A percentile compares a stretch with the other conserved stretches of the same genome.
Conservation (phyloP, 371 early-diverging fungal species). For the Actinomucor elegans region DNA sequence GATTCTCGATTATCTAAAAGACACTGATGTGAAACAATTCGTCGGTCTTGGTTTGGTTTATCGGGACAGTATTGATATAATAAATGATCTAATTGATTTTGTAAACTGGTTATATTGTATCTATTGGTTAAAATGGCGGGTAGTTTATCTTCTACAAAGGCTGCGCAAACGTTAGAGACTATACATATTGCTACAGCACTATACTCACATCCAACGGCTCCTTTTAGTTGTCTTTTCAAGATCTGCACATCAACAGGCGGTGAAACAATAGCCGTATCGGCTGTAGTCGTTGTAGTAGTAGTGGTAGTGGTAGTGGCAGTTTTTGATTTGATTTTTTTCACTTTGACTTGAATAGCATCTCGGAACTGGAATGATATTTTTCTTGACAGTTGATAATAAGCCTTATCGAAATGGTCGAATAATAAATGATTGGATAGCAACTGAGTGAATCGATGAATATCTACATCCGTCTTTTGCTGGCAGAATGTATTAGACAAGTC, state of each 20-base stretch:
- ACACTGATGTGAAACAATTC: slow-evolving; percentile 7
- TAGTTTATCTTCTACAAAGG: slow-evolving; percentile 27
- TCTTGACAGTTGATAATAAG: slow-evolving; percentile 17
- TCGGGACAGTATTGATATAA: slow-evolving; percentile 11
- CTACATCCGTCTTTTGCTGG: slow-evolving; percentile 1
- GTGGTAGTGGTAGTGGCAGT: background rate
- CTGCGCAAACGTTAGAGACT: no score
- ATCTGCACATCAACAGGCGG: slow-evolving; percentile 25
- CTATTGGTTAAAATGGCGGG: slow-evolving; percentile 13
- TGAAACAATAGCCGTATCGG: background rate
- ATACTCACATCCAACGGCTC: slow-evolving; percentile 27
- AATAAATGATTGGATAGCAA: slow-evolving; percentile 22
- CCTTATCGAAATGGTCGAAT: slow-evolving; percentile 29
- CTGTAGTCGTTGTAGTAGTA: background rate
- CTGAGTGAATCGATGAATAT: slow-evolving; percentile 19
- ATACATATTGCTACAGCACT: no score
- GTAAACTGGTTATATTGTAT: slow-evolving; percentile 15
- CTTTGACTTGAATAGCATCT: slow-evolving; percentile 20
- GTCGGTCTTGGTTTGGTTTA: background rate
- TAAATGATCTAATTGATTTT: slow-evolving; percentile 17
- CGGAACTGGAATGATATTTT: slow-evolving; percentile 24
- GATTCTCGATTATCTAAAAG: slow-evolving; percentile 7
- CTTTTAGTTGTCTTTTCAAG: slow-evolving; percentile 21
- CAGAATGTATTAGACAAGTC: background rate
- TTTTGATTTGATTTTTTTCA: slow-evolving; percentile 11